These are phyloP conservation scores for Diaporthe citri DNA, from an alignment of 2,329 filamentous ascomycete species.

Conservation along the genomic window DNA sequence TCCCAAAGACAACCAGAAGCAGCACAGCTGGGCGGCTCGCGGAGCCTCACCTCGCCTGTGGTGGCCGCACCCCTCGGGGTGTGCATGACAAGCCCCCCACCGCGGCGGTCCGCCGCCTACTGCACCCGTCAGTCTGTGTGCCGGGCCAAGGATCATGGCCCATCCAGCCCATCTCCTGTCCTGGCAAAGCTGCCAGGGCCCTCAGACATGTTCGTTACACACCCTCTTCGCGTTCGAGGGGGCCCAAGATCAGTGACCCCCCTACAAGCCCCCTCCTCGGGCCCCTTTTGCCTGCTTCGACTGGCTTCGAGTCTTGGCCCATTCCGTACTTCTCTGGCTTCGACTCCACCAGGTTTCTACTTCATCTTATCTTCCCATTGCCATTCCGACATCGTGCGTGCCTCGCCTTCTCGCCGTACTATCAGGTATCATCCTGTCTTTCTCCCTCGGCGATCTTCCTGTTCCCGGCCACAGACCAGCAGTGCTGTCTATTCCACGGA, in stretches of 20 bases:
- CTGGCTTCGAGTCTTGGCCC: slow-evolving; percentile 27
- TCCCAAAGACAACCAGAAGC: background rate
- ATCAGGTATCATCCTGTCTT: slow-evolving; percentile 36
- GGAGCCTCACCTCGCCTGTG: slow-evolving; percentile 15
- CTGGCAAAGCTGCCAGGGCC: slow-evolving; percentile 32
- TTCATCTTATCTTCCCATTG: slow-evolving; percentile 31
- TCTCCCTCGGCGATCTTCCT: slow-evolving; percentile 22
- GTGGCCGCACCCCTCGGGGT: slow-evolving; percentile 23
- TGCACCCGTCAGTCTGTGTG: slow-evolving; percentile 31
- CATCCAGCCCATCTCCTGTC: slow-evolving; percentile 21
- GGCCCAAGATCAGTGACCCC: slow-evolving; percentile 22
- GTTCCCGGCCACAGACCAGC: slow-evolving; percentile 18
- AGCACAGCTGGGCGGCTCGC: slow-evolving; percentile 16
- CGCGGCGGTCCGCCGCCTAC: slow-evolving; percentile 18
- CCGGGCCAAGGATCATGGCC: slow-evolving; percentile 24
- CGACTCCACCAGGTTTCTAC: slow-evolving; percentile 36
- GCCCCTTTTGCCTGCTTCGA: slow-evolving; percentile 29
- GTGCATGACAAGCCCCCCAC: slow-evolving; percentile 2
- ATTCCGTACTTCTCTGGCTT: slow-evolving; percentile 30
- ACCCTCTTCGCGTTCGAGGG: slow-evolving; percentile 3
- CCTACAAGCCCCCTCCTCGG: slow-evolving; percentile 11
- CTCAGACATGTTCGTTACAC: slow-evolving; percentile 39
- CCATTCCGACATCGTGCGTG: slow-evolving; percentile 8
- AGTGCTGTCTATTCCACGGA: slow-evolving; percentile 24
- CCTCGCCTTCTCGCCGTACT: slow-evolving; percentile 13